Percentiles rank a stretch among this genome's conserved stretches.
phyloP scores from a whole-genome alignment of 306 rosid genomes.

The Begonia loranthoides region DNA sequence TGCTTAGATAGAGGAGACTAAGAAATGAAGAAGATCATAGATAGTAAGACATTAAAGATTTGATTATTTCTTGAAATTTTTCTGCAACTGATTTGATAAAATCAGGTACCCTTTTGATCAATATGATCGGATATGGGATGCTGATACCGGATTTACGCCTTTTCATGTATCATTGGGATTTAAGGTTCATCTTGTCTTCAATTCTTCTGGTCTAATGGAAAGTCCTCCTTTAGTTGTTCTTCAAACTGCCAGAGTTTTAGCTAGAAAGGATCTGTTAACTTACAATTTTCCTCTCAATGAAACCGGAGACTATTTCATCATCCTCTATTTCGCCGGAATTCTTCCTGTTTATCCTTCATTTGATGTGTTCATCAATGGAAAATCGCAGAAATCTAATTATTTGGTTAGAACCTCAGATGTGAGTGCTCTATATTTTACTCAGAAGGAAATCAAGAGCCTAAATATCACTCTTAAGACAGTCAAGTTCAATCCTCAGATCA shows the following conservation, averaged over 20 bases:
- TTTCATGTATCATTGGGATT: conserved; percentile 51
- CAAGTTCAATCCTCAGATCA: conserved; percentile 67
- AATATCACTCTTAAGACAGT: conserved; percentile 47
- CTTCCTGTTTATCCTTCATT: conserved; percentile 71
- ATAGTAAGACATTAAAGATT: no score
- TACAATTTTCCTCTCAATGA: conserved; percentile 47
- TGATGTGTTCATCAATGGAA: conserved; percentile 57
- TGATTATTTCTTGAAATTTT: not conserved
- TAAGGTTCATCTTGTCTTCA: conserved; percentile 33
- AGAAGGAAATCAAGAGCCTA: conserved; percentile 38
- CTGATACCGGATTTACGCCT: conserved; percentile 53
- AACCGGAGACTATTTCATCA: conserved; percentile 59
- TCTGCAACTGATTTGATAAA: conserved; percentile 3
- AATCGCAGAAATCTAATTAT: conserved; percentile 42
- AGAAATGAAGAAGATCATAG: no score
- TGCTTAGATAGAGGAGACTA: no score
- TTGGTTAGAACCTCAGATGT: conserved; percentile 40
- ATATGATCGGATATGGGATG: conserved; percentile 75
- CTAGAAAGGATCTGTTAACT: conserved; percentile 36
- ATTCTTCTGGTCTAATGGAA: conserved; percentile 31
- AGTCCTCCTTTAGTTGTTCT: conserved; percentile 45
- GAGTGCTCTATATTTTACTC: conserved; percentile 38
- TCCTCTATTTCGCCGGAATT: conserved; percentile 80
- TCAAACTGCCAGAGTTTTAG: conserved; percentile 66
- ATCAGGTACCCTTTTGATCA: conserved; percentile 72